Evolutionary conservation across 345 rosid genomes (phyloP).

Genomic region (Pistacia integerrima): DNA sequence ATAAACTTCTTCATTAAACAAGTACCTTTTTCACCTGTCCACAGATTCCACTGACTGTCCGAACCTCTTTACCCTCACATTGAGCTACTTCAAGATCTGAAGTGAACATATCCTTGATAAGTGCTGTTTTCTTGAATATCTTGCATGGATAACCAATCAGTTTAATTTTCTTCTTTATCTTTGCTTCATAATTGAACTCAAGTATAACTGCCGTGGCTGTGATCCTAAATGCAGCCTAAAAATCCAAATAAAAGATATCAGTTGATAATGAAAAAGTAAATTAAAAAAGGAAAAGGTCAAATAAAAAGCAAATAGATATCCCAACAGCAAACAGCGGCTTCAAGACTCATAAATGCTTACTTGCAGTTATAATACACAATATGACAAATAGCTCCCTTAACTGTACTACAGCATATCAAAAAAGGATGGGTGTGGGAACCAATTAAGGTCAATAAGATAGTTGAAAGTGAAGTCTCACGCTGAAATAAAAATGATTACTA

Average conservation of each 20-base stretch:
- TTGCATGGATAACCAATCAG: conserved; percentile 88
- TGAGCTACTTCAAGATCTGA: conserved; percentile 94
- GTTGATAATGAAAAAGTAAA: conserved; percentile 5
- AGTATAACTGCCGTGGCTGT: conserved; percentile 77
- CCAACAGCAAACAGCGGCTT: conserved; percentile 4
- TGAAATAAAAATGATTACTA: no score
- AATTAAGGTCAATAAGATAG: no score
- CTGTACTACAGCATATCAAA: no score
- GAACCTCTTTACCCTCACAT: conserved; percentile 80
- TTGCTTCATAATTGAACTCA: conserved; percentile 81
- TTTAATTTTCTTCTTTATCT: conserved; percentile 80
- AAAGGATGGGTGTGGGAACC: no score
- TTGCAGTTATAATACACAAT: no score
- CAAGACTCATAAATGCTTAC: neutral
- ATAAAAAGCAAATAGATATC: neutral
- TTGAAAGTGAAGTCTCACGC: no score
- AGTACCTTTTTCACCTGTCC: conserved; percentile 92
- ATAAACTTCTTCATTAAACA: neutral
- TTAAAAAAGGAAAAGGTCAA: neutral
- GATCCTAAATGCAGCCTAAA: conserved; percentile 78
- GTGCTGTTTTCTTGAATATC: conserved; percentile 88
- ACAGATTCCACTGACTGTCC: conserved; percentile 93
- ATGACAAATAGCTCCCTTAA: no score
- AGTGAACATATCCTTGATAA: conserved; percentile 87
- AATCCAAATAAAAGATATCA: conserved; percentile 30